Evolutionary conservation across 345 rosid genomes (phyloP).

Genomic region (Diplotaxis tenuifolia): DNA sequence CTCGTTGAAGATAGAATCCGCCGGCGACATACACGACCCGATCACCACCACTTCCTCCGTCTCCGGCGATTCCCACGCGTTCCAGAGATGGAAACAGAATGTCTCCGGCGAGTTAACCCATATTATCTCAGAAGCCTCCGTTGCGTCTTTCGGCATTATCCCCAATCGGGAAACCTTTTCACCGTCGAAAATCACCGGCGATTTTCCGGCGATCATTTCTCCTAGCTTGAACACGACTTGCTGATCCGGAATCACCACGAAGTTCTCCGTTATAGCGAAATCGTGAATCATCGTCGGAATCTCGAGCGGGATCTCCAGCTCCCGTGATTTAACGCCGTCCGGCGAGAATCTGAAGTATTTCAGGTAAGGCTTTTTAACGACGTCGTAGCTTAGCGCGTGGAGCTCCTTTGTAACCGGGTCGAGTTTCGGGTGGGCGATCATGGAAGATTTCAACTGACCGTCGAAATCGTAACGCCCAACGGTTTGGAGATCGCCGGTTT

Average conservation of each 20-base stretch:
- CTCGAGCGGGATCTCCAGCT: constrained; percentile 60
- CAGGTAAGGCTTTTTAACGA: constrained; percentile 66
- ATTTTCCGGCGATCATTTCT: constrained; percentile 80
- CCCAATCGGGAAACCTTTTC: constrained; percentile 70
- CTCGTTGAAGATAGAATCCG: constrained; percentile 94
- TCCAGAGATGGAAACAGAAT: constrained; percentile 94
- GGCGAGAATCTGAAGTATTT: constrained; percentile 72
- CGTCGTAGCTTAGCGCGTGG: constrained; percentile 77
- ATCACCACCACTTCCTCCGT: constrained; percentile 80
- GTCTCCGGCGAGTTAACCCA: constrained; percentile 80
- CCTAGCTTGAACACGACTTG: constrained; percentile 90
- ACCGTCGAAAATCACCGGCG: constrained; percentile 83
- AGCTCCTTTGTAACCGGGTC: constrained; percentile 75
- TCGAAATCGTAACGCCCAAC: constrained; percentile 62
- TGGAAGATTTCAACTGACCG: constrained; percentile 60
- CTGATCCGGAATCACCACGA: constrained; percentile 85
- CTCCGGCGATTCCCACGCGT: constrained; percentile 92
- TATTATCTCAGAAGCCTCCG: constrained; percentile 47
- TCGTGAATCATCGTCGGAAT: constrained; percentile 98
- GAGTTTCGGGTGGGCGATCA: constrained; percentile 95
- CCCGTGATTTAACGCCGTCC: constrained; percentile 62
- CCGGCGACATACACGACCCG: constrained; percentile 95
- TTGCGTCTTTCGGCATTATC: constrained; percentile 60
- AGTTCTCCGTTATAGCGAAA: constrained; percentile 83
- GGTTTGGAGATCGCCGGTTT: constrained; percentile 69